Evolutionary conservation across 2,329 filamentous ascomycete genomes (phyloP), one percentile per base, ranked within the genome.

Genomic region (Colletotrichum lindemuthianum): DNA sequence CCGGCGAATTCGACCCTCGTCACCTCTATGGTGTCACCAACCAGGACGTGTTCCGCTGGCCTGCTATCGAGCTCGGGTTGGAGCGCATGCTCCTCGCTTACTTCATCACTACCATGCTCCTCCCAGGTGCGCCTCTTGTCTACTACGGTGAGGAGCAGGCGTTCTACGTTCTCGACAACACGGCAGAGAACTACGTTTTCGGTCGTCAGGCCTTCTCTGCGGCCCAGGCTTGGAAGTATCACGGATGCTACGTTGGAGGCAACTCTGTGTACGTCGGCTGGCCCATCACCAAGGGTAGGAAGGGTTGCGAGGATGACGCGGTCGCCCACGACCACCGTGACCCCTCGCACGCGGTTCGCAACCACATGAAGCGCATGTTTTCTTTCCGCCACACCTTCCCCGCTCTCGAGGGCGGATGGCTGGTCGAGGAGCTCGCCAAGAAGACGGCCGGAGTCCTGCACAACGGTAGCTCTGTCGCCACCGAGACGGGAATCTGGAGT

Each of bases 91-190:
- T 89, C 7, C 74, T 89, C 5, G 87, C 81, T 6, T 77, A 84
- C 13, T 89, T 87, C 69, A 80, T 90, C 48, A 86, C 84, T 1
- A 87, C 86, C 0, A 71, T 89, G 54, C 77, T 87, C 50, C 79
- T 89, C 71, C 87, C 87, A 1, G 87, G 87, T 13, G 86, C 89
- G 36, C 85, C 88, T 2, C 73, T 87, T 13, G 74, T 88, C 24
- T 78, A 85, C 13, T 90, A 86, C 84, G 88, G 88, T 15, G 88
- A 90, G 71, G 88, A 90, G 70, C 88, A 90, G 73, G 84, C 83
- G 0, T 87, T 87, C 66, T 90, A 90, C 69, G 76, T 88, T 1
- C 75, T 90, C 3, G 88, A 90, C 70, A 88, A 85, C 63, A 88
- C 87, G 1, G 87, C 87, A 5, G 77, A 78, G 61, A 89, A 90